These are phyloP conservation scores for Debaryomycetaceae sp. DNA, from an alignment of 1,139 yeast species.

Conservation along the genomic window DNA sequence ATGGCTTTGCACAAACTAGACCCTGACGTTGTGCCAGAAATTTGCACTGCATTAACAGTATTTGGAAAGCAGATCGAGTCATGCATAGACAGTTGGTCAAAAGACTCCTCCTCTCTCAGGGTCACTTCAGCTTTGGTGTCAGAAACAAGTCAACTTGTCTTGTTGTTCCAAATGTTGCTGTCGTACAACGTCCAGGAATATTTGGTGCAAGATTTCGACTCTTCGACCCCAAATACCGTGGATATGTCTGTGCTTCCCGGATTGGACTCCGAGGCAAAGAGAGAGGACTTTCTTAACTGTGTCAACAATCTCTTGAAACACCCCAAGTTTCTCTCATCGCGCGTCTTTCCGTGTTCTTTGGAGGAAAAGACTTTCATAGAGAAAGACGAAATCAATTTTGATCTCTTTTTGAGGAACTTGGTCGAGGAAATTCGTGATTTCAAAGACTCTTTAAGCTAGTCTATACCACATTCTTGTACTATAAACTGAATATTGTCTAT, in stretches of 20 bases:
- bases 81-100: conserved; percentile 69
- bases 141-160: conserved; percentile 76
- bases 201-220: conserved; percentile 16
- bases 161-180: conserved; percentile 59
- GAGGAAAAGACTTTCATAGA: conserved; percentile 61
- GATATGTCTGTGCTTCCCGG: conserved; percentile 52
- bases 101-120: conserved; percentile 49
- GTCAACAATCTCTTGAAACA: conserved; percentile 75
- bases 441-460: conserved; percentile 39
- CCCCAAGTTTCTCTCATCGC: conserved; percentile 75
- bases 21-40: conserved; percentile 58
- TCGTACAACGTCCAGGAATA: conserved; percentile 47
- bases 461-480: not conserved
- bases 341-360: conserved; percentile 58
- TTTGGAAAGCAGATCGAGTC: conserved; percentile 65
- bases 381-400: conserved; percentile 38
- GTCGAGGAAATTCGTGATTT: conserved; percentile 56
- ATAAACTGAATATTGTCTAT: too few relatives aligned
- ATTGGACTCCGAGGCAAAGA: conserved; percentile 53
- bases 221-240: conserved; percentile 15
- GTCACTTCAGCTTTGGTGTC: conserved; percentile 65
- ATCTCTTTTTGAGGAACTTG: conserved; percentile 44
- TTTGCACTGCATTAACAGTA: conserved; percentile 58
- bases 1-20: conserved; percentile 64
- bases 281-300: conserved; percentile 55